Percentiles rank a stretch among this genome's conserved stretches.
Conservation (phyloP, 1,139 yeast genomes). For the Geotrichum fermentans region DNA sequence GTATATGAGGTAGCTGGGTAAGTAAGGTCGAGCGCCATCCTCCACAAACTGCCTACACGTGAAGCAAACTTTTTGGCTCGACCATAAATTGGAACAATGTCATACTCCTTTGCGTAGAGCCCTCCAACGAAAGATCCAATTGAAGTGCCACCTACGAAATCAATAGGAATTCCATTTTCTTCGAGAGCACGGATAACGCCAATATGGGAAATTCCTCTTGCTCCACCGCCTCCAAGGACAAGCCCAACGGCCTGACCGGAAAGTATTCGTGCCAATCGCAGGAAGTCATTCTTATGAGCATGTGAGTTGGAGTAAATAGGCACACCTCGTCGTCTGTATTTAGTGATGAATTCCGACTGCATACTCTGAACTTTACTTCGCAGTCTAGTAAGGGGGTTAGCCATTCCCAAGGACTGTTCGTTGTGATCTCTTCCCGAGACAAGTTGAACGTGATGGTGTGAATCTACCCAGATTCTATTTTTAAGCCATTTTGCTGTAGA, state of each 20-base stretch:
- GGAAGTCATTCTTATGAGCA: slow-evolving; percentile 78
- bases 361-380: slow-evolving; percentile 35
- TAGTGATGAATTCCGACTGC: slow-evolving; percentile 36
- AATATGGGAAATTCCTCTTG: slow-evolving; percentile 87
- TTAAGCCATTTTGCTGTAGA: slow-evolving; percentile 81
- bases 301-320: slow-evolving; percentile 44
- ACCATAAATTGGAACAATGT: slow-evolving; percentile 85
- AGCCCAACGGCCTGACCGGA: slow-evolving; percentile 93
- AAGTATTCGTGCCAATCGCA: slow-evolving; percentile 79
- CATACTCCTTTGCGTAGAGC: slow-evolving; percentile 85
- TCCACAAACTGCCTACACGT: slow-evolving; percentile 80
- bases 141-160: slow-evolving; percentile 91
- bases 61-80: slow-evolving; percentile 82
- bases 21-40: slow-evolving; percentile 76
- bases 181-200: slow-evolving; percentile 91
- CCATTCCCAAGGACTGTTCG: slow-evolving; percentile 7
- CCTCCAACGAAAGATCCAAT: slow-evolving; percentile 97
- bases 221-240: slow-evolving; percentile 97
- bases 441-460: slow-evolving; percentile 81
- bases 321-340: slow-evolving; percentile 30
- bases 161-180: slow-evolving; percentile 89
- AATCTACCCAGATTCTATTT: slow-evolving; percentile 81
- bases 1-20: slow-evolving; percentile 92
- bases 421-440: slow-evolving; percentile 11
- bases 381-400: slow-evolving; percentile 27